These are phyloP conservation scores for Penicillium verrucosum DNA, from an alignment of 2,329 filamentous ascomycete species.

Conservation along the genomic window DNA sequence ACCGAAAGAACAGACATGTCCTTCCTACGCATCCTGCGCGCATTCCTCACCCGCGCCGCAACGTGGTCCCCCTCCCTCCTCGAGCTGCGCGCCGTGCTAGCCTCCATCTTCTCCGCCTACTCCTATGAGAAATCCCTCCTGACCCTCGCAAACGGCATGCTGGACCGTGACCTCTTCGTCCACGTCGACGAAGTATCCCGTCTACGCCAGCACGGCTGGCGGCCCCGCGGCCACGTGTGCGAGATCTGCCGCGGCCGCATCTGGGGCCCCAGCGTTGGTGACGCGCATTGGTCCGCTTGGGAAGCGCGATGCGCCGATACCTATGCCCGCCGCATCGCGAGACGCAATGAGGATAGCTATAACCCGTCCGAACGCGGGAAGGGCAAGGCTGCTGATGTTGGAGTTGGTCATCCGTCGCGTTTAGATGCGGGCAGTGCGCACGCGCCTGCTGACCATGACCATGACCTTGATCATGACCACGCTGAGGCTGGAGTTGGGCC, in stretches of 20 bases:
- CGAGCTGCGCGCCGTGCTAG: constrained; percentile 78
- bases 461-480: constrained; percentile 6
- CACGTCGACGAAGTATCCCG: constrained; percentile 72
- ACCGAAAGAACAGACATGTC: constrained; percentile 58
- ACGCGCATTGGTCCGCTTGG: constrained; percentile 78
- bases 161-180: constrained; percentile 85
- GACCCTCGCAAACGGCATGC: constrained; percentile 74
- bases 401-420: constrained; percentile 17
- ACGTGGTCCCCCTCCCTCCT: constrained; percentile 78
- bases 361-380: constrained; percentile 36
- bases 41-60: constrained; percentile 81
- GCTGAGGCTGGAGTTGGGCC: neutral
- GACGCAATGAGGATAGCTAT: constrained; percentile 27
- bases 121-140: constrained; percentile 91
- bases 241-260: constrained; percentile 77
- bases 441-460: neutral
- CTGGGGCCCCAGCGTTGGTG: constrained; percentile 84
- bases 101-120: constrained; percentile 91
- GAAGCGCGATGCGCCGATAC: constrained; percentile 53
- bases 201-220: constrained; percentile 81
- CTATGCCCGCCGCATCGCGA: constrained; percentile 30
- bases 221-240: constrained; percentile 80
- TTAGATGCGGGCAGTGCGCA: constrained; percentile 12
- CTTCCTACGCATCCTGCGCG: constrained; percentile 83
- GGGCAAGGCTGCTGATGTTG: constrained; percentile 38